phyloP scores from a whole-genome alignment of 176 grass and related monocot species.

The sorghum (Sorghum bicolor) region DNA sequence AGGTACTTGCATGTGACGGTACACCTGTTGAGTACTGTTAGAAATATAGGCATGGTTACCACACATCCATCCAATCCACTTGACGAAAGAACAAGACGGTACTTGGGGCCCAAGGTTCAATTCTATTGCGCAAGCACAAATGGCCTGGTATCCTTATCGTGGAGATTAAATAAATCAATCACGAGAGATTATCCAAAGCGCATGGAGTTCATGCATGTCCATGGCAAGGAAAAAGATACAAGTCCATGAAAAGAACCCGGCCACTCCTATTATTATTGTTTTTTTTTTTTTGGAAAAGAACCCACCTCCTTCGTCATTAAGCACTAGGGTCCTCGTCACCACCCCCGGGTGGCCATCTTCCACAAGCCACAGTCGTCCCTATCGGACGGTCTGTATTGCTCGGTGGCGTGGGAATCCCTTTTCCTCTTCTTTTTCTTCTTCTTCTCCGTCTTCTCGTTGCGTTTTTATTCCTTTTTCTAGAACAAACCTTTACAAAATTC shows the following conservation, averaged over 20 bases:
- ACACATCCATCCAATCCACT: conserved; percentile 4
- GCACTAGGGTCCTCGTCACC: conserved; percentile 38
- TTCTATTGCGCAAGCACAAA: not conserved
- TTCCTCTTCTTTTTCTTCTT: conserved; percentile 43
- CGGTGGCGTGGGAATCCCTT: conserved; percentile 19
- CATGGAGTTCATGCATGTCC: not conserved
- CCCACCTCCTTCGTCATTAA: conserved; percentile 27
- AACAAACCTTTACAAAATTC: rapidly evolving
- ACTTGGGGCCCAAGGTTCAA: conserved; percentile 26
- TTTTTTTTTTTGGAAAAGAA: not conserved
- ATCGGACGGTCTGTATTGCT: conserved; percentile 45
- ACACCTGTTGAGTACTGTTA: conserved; percentile 10
- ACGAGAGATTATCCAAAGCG: not conserved
- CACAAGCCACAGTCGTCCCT: conserved; percentile 30
- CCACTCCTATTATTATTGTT: not conserved
- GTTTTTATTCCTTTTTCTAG: not conserved
- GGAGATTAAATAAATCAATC: conserved; percentile 27
- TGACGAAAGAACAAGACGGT: not conserved
- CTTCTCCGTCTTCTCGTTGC: not conserved
- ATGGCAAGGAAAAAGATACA: not conserved
- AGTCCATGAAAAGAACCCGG: not conserved
- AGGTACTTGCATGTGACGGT: not conserved
- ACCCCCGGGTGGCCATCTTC: not conserved
- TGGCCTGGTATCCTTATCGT: not conserved
- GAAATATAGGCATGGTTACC: conserved; percentile 16